Evolutionary conservation across 2,329 filamentous ascomycete species (phyloP), one percentile per base, ranked within the genome.

Genomic region (Fusarium sp.): DNA sequence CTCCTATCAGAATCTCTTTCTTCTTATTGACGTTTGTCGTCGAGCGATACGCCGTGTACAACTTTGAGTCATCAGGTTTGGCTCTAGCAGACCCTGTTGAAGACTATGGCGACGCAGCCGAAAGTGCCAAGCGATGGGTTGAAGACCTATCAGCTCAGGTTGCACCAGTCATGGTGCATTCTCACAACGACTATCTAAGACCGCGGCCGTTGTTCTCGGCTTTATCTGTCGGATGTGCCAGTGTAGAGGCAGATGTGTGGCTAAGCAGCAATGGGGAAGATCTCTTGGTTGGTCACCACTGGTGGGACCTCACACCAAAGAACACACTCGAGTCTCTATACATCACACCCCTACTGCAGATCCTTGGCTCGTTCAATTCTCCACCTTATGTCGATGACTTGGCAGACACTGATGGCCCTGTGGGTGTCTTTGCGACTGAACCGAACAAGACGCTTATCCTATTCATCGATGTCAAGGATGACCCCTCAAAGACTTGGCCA

Each of bases 181-280:
- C 87, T 1, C 90, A 92, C 75, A 92, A 92, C 74, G 90, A 92
- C 77, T 92, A 92, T 78, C 88, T 87, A 87, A 84, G 89, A 44
- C 83, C 82, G 12, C 83, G 88, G 2, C 90, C 90, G 0, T 81
- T 93, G 8, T 91, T 87, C 73, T 87, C 88, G 5, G 90, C 90
- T 20, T 79, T 90, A 2, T 79, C 83, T 10, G 85, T 85, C 5
- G 87, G 89, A 8, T 91, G 88, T 71, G 86, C 86, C 5, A 86
- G 89, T 20, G 83, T 91, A 4, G 91, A 93, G 79, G 89, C 90
- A 5, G 91, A 93, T 71, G 86, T 92, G 12, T 93, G 89, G 89
- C 81, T 88, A 2, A 74, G 54, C 38, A 68, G 56, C 3, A 85
- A 85, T 46, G 83, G 86, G 51, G 74, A 77, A 20, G 79, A 79